Percentiles rank a stretch among this genome's conserved stretches.
Conservation (phyloP, 2,329 filamentous ascomycete genomes). For the Pyricularia sp. region DNA sequence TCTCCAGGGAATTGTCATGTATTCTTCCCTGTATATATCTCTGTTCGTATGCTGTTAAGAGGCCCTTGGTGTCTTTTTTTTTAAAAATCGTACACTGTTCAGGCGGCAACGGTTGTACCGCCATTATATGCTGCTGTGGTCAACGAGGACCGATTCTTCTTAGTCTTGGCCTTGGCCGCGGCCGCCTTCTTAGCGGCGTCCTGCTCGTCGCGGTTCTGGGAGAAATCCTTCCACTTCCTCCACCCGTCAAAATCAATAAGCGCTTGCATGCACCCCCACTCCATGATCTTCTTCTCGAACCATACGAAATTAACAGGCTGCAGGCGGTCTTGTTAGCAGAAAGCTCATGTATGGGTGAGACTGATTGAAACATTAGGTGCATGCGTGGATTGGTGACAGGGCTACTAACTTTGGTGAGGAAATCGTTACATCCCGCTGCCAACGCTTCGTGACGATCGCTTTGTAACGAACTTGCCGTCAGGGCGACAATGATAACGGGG, state of each 20-base stretch:
- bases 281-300: slow-evolving; percentile 95
- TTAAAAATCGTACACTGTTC: neutral
- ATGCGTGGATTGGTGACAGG: neutral
- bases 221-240: slow-evolving; percentile 91
- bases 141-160: slow-evolving; percentile 33
- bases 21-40: neutral
- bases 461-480: slow-evolving; percentile 90
- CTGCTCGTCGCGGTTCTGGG: slow-evolving; percentile 33
- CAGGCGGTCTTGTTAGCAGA: slow-evolving; percentile 7
- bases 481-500: slow-evolving; percentile 92
- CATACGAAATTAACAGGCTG: slow-evolving; percentile 96
- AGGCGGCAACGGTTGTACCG: neutral
- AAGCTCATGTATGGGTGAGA: neutral
- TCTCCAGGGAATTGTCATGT: neutral
- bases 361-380: neutral
- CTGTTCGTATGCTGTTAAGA: neutral
- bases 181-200: slow-evolving; percentile 31
- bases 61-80: neutral
- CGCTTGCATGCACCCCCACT: slow-evolving; percentile 99
- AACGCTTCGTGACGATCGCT: slow-evolving; percentile 92
- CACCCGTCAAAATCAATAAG: slow-evolving; percentile 97
- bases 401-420: slow-evolving; percentile 77
- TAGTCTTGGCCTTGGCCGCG: slow-evolving; percentile 28
- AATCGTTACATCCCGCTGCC: slow-evolving; percentile 95
- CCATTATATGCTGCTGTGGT: slow-evolving; percentile 13